Evolutionary conservation across 768 basidiomycete species (phyloP), one percentile per base, ranked within the genome.

Genomic region (Trametes punicea): DNA sequence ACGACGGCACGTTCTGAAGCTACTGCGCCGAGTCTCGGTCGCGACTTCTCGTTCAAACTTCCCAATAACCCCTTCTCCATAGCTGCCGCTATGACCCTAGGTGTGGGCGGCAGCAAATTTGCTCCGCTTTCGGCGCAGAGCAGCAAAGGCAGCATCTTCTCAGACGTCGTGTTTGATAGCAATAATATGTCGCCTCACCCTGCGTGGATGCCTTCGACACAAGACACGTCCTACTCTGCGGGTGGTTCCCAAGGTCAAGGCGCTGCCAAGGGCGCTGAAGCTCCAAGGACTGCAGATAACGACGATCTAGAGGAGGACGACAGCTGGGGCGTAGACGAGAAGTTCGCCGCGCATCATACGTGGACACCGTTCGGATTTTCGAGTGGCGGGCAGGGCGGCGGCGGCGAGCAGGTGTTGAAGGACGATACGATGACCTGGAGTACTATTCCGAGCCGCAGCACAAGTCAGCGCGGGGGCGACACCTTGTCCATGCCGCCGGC

Each of bases 341-440:
- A 83, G 61, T 69, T 86, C 52, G 73, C 78, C 0, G 74, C 75
- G 34, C 74, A 80, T 31, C 78, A 71, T 52, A 72, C 77, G 56
- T 90, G 88, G 88, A 80, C 80, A 15, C 74, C 78, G 42, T 84
- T 84, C 61, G 80, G 78, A 26, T 70, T 73, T 46, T 76, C 70
- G 52, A 67, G 69, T 21, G 52, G 61, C 0, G 53, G 74, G 7
- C 44, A 33, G 15, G 56, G 51, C 8, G 21, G 25, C 27, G 26
- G 40, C 18, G 52, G 44, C 23, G 44, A 46, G 9, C 44, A 46
- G 18, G 42, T 27, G 10, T 29, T 51, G 25, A 80, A 77, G 56
- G 87, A 88, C 44, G 88, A 89, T 62, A 86, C 82, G 59, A 77
- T 83, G 70, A 88, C 88, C 16, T 90, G 88, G 88, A 88, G 85